Evolutionary conservation across 169 alveolate species (phyloP).

Genomic region (Theileria luwenshuni): DNA sequence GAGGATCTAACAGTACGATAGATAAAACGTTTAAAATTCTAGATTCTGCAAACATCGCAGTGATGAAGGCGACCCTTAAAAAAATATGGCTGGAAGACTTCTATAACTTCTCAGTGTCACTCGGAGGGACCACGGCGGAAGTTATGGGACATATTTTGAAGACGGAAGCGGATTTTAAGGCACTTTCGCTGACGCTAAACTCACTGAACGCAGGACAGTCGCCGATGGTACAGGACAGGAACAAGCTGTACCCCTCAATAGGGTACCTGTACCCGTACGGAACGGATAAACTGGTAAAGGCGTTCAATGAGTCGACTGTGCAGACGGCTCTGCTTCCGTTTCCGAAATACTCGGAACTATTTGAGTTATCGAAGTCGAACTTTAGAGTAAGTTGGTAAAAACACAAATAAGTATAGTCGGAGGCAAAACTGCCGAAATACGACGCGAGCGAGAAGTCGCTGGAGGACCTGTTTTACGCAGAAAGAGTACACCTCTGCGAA

Average conservation of each 20-base stretch:
- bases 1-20: conserved; percentile 49
- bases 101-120: conserved; percentile 85
- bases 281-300: conserved; percentile 86
- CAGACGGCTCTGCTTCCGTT: conserved; percentile 89
- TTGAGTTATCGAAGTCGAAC: conserved; percentile 83
- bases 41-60: conserved; percentile 80
- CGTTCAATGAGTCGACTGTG: conserved; percentile 88
- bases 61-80: conserved; percentile 89
- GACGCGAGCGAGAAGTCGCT: conserved; percentile 72
- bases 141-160: conserved; percentile 90
- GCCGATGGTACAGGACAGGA: conserved; percentile 77
- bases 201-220: conserved; percentile 68
- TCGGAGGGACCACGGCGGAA: conserved; percentile 88
- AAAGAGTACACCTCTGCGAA: conserved; percentile 91
- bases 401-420: conserved; percentile 3
- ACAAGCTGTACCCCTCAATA: conserved; percentile 85
- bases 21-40: conserved; percentile 61
- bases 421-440: conserved; percentile 24
- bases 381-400: conserved; percentile 56
- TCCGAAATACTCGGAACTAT: conserved; percentile 83
- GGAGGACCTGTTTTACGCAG: conserved; percentile 96
- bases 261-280: conserved; percentile 92
- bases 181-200: conserved; percentile 78
- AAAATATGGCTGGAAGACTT: conserved; percentile 95
- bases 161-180: conserved; percentile 86